Base-by-base conservation (phyloP, 106 monocot species). In the Acorus gramineus region DNA sequence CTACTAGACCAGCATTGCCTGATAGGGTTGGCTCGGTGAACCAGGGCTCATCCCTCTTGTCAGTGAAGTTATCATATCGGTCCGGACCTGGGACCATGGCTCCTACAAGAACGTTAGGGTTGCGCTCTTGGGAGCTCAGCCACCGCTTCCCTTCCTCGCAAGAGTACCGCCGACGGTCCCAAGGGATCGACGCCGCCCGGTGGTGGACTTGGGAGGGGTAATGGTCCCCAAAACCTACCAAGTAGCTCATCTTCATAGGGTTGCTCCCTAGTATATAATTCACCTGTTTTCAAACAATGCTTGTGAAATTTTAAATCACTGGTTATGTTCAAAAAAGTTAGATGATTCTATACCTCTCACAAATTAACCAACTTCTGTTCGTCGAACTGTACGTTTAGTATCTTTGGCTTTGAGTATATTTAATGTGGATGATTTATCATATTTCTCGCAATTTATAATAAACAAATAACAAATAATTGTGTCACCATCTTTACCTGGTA, bases 231-330 rank as follows among this genome's bases (percentile, higher is more conserved):
- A 75, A 65, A 0, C 80, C 80, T 2, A 80, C 80, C 11, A 80
- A 6, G 46, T 80, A 80, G 56, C 80, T 80, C 71, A 75, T 74
- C 52, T 80, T 75, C 70, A 66, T 47, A 46, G 80, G 80, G 55
- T 80, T 80, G 49, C 66, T 50, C 3, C 80, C 80, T 42, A 80
- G 50, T 54, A 71, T 73, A 62, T 80, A 80, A 8, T 61, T 50
- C 14, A 80, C 62, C 75, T 80, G 55, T 28, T 28, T 28, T 28
- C 1, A 28, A 28, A 28, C n/a, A n/a, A n/a, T n/a, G n/a, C n/a
- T n/a, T n/a, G n/a, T 28, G 0, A 28, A 28, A 28, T 28, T 28
- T 28, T 28, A 28, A 1, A 28, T 28, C 28, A 28, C 28, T 28
- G 1, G 28, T 28, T 28, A 28, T 28, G 28, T 28, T 28, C 28